Percentiles rank a stretch among this genome's conserved stretches.
These are phyloP conservation scores for Boechera divaricarpa DNA, from an alignment of 345 rosid species.

Conservation along the genomic window DNA sequence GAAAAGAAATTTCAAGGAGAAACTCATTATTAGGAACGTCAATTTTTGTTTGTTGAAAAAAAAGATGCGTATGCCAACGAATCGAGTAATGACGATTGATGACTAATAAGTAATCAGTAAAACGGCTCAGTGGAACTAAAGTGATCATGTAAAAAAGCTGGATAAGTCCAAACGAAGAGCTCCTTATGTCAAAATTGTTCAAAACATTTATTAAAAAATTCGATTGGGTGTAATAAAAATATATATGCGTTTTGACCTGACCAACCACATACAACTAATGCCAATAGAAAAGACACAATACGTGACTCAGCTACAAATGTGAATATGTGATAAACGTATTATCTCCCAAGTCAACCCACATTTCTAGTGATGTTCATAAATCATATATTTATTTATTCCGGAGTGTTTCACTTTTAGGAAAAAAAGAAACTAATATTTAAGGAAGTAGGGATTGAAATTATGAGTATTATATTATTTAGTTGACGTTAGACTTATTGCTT, in stretches of 20 bases:
- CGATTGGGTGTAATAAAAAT: not conserved
- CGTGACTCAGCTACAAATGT: conserved; percentile 23
- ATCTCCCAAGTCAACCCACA: conserved; percentile 25
- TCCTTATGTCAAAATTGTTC: not conserved
- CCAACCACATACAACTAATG: conserved; percentile 2
- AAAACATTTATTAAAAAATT: not conserved
- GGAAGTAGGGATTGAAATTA: not conserved
- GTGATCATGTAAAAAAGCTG: not conserved
- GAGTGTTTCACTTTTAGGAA: conserved; percentile 12
- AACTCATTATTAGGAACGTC: conserved; percentile 9
- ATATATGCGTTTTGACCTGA: conserved; percentile 16
- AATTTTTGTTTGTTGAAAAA: not conserved
- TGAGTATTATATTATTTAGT: conserved; percentile 21
- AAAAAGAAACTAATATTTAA: not conserved
- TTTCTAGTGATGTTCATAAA: not conserved
- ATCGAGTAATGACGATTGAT: not conserved
- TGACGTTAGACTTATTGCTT: conserved; percentile 33
- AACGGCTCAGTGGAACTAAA: conserved; percentile 19
- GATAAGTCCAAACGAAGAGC: conserved; percentile 10
- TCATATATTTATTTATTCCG: not conserved
- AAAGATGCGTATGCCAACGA: not conserved
- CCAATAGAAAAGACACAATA: conserved; percentile 4
- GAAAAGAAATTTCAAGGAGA: not conserved
- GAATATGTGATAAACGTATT: not conserved
- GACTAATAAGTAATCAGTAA: not conserved